phyloP scores from a whole-genome alignment of 73 alveolate genomes.

The Paramecium pentaurelia region DNA sequence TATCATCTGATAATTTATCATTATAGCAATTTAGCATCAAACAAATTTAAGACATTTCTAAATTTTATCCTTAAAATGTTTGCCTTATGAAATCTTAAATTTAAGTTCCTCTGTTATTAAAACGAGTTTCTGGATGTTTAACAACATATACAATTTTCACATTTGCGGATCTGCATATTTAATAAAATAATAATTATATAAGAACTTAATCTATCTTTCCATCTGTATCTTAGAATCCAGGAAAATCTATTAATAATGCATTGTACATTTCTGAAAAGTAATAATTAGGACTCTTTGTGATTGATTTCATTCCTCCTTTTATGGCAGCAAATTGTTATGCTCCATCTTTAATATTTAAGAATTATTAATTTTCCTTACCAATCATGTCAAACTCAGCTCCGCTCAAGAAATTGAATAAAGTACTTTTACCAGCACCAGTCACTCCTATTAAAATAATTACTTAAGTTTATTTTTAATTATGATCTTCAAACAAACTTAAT shows the following conservation, averaged over 20 bases:
- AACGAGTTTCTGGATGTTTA: not conserved
- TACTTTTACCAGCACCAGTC: not conserved
- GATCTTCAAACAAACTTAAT: not conserved
- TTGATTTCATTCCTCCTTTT: not conserved
- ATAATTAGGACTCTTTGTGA: not conserved
- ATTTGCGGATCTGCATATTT: not conserved
- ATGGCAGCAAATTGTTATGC: not conserved
- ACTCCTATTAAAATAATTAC: not conserved
- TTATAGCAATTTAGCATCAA: not conserved
- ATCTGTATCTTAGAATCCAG: not conserved
- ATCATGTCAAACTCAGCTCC: not conserved
- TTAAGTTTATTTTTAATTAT: not conserved
- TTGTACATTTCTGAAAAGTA: not conserved
- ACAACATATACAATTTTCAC: not conserved
- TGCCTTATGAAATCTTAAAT: not conserved
- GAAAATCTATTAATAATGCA: not conserved
- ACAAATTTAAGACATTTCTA: not conserved
- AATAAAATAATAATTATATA: not conserved
- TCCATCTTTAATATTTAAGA: not conserved
- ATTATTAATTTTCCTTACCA: not conserved
- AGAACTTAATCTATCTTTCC: not conserved
- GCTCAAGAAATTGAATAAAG: not conserved
- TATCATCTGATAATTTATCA: not conserved
- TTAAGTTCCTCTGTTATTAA: not conserved
- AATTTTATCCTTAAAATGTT: not conserved